These are phyloP conservation scores for Ogataea zsoltii DNA, from an alignment of 805 yeast species.

Conservation along the genomic window DNA sequence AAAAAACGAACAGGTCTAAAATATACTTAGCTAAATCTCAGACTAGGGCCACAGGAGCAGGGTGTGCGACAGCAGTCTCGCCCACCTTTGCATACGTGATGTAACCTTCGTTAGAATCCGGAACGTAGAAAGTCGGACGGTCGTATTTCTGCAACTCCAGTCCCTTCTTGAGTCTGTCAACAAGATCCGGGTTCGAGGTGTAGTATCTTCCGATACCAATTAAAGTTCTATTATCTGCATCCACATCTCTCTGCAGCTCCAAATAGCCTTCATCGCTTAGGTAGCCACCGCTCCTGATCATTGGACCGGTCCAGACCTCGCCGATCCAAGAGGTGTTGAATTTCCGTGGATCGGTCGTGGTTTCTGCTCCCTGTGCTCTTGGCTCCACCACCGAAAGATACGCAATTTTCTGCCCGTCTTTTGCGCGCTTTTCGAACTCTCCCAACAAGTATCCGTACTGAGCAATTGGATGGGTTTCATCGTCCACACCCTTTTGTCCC, in stretches of 20 bases:
- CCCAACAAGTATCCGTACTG: neutral
- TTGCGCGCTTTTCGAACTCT: slow-evolving; percentile 30
- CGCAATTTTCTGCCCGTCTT: slow-evolving; percentile 34
- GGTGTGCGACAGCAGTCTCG: no score
- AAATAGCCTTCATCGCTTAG: neutral
- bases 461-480: slow-evolving; percentile 1
- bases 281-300: slow-evolving; percentile 14
- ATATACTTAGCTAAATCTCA: no score
- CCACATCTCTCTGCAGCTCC: slow-evolving; percentile 1
- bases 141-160: slow-evolving; percentile 38
- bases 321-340: neutral
- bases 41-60: no score
- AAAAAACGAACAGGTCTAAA: no score
- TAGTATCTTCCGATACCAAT: slow-evolving; percentile 42
- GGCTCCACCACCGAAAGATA: slow-evolving; percentile 49
- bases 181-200: slow-evolving; percentile 48
- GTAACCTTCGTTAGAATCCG: neutral
- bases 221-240: slow-evolving; percentile 32
- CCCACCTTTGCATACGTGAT: neutral
- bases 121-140: slow-evolving; percentile 40
- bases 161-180: slow-evolving; percentile 38
- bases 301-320: slow-evolving; percentile 12
- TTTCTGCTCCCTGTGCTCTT: slow-evolving; percentile 61
- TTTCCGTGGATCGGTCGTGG: slow-evolving; percentile 1
- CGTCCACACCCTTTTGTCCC: slow-evolving; percentile 8